These are phyloP conservation scores for Euphrasia arctica DNA, from an alignment of 305 asterid species.

Conservation along the genomic window DNA sequence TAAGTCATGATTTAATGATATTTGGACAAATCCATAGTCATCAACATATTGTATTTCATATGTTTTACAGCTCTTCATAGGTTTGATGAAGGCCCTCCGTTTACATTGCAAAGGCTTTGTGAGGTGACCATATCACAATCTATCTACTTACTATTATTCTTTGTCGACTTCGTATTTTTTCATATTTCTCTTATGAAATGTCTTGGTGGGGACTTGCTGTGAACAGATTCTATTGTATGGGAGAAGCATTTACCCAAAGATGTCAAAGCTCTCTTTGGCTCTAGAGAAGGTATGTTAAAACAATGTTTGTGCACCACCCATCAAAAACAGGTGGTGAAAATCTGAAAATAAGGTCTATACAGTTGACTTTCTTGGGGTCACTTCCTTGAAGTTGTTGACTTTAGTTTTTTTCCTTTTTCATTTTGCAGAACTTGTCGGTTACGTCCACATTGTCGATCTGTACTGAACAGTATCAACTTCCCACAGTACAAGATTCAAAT, in stretches of 20 bases:
- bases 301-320: not conserved
- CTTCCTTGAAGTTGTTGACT: not conserved
- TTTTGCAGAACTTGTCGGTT: conserved; percentile 69
- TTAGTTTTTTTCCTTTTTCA: not conserved
- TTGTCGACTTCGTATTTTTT: not conserved
- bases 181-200: not conserved
- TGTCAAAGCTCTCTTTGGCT: conserved; percentile 82
- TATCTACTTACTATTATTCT: conserved; percentile 8
- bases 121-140: conserved; percentile 48
- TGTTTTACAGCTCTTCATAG: conserved; percentile 69
- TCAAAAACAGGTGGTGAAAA: not conserved
- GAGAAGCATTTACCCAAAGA: conserved; percentile 69
- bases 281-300: conserved; percentile 71
- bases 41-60: conserved; percentile 14
- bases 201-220: conserved; percentile 23
- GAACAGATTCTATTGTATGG: conserved; percentile 80
- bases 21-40: conserved; percentile 1
- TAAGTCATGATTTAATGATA: conserved; percentile 8
- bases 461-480: conserved; percentile 37
- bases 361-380: conserved; percentile 1
- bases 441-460: conserved; percentile 59
- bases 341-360: not conserved
- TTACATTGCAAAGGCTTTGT: conserved; percentile 92
- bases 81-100: conserved; percentile 90
- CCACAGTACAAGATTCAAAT: conserved; percentile 37